A percentile compares a stretch with the other conserved stretches of the same genome.
phyloP scores from a whole-genome alignment of 257 asterid species.

The Penstemon barbatus region DNA sequence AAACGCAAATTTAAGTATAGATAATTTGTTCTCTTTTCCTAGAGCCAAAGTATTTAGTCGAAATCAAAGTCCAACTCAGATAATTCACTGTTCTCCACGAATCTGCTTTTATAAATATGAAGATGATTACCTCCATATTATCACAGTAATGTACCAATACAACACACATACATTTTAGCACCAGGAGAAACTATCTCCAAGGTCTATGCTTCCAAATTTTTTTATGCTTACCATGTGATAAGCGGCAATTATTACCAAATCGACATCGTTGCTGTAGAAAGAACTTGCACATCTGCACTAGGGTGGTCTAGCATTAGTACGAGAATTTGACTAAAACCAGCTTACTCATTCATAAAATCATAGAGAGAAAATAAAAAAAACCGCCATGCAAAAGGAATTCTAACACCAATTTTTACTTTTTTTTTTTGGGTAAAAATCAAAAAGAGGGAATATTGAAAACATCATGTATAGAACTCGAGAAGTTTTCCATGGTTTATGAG shows the following conservation, averaged over 20 bases:
- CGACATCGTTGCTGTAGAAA: slow-evolving; percentile 98
- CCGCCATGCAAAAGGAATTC: slow-evolving; percentile 24
- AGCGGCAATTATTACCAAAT: slow-evolving; percentile 98
- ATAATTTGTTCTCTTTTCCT: not conserved
- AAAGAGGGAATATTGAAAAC: too few species aligned
- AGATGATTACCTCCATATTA: slow-evolving; percentile 16
- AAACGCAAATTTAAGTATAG: not conserved
- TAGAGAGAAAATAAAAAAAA: slow-evolving; percentile 23
- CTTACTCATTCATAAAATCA: slow-evolving; percentile 26
- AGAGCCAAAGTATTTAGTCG: not conserved
- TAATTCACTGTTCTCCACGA: slow-evolving; percentile 15
- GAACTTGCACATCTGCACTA: slow-evolving; percentile 99
- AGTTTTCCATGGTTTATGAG: slow-evolving; percentile 14
- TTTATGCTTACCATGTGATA: slow-evolving; percentile 82
- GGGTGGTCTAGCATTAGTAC: slow-evolving; percentile 78
- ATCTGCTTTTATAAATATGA: slow-evolving; percentile 10
- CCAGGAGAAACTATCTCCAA: slow-evolving; percentile 25
- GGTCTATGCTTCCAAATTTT: slow-evolving; percentile 29
- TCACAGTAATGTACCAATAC: slow-evolving; percentile 20
- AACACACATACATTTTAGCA: slow-evolving; percentile 17
- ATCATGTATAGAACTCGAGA: not conserved
- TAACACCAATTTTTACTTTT: not conserved
- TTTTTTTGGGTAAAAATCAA: too few species aligned
- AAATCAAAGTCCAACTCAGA: slow-evolving; percentile 11
- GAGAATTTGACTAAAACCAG: slow-evolving; percentile 42